These are phyloP conservation scores for Diversispora epigaea DNA, from an alignment of 192 early-diverging fungal species.

Conservation along the genomic window DNA sequence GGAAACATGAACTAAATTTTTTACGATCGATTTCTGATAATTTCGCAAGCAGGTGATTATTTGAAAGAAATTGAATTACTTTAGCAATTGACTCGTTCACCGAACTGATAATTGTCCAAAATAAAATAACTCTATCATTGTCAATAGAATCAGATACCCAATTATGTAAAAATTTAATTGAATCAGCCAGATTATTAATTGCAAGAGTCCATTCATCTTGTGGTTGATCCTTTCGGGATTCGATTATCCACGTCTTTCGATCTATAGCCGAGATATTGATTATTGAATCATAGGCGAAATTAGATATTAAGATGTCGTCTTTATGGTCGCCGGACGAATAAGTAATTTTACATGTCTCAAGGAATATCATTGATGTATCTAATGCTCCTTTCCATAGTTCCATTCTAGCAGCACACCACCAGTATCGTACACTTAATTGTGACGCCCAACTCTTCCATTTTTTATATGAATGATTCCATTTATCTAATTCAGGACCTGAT, in stretches of 20 bases:
- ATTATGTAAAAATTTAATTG: constrained; percentile 14
- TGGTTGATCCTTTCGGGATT: not conserved
- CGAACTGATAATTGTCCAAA: constrained; percentile 27
- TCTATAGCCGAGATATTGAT: constrained; percentile 17
- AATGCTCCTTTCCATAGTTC: constrained; percentile 8
- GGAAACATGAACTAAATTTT: constrained; percentile 10
- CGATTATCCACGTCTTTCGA: not conserved
- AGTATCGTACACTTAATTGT: constrained; percentile 1
- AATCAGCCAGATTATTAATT: constrained; percentile 6
- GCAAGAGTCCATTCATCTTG: constrained; percentile 25
- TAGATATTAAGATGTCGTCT: not conserved
- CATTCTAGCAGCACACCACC: constrained; percentile 6
- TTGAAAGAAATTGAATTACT: not conserved
- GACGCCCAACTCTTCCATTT: constrained; percentile 8
- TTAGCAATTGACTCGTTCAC: constrained; percentile 8
- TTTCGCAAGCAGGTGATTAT: not conserved
- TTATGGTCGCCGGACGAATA: not conserved
- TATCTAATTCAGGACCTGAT: not conserved
- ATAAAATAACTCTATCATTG: constrained; percentile 21
- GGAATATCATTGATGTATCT: not conserved
- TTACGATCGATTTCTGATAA: not conserved
- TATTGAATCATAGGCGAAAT: constrained; percentile 11
- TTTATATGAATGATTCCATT: not conserved
- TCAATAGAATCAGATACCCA: constrained; percentile 3
- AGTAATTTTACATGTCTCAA: not conserved